Evolutionary conservation across 352 stramenopile species (phyloP), one percentile per base, ranked within the genome.

Genomic region (Blastocystis sp.): DNA sequence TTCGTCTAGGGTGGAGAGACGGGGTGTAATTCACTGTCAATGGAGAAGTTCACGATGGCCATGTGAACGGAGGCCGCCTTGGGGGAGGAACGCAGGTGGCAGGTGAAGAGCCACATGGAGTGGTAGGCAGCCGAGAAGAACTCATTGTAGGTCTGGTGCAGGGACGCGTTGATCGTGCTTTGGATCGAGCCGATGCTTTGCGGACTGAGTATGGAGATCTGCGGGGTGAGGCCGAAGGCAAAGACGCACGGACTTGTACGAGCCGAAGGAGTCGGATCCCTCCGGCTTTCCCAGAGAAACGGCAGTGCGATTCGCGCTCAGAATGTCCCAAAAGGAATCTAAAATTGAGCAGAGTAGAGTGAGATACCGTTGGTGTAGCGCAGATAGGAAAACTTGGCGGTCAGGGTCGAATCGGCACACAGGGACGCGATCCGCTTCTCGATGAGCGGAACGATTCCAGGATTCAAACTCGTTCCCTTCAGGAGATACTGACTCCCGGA

Each of bases 251-350:
- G 57, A 57, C 21, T 62, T 81, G 40, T 45, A 24, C 2, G 71
- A 52, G 28, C 40, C n/a, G 9, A 66, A 81, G 6, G 24, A 38
- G 40, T 68, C 59, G 11, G 24, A n/a, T 1, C 19, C n/a, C 17
- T 74, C 43, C 34, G 64, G 65, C 4, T 40, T 21, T 66, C 7
- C 17, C 17, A 81, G 34, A 42, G 45, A 21, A 57, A 70, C 74
- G 24, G 74, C 21, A 24, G 17, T 68, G 52, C 38, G 52, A 69
- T 34, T 69, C 3, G 54, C 24, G 48, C 28, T 57, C 21, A 84
- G 38, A 10, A 84, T 66, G 48, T 84, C 74, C 74, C 45, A 68
- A 43, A 66, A 84, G 3, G 60, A 57, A 21, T 63, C 74, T 84
- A 40, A 7, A 11, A 4, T 7, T 68, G 34, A 84, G 3, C 6